Evolutionary conservation across 73 alveolate species (phyloP).

Genomic region (Paramecium tetraurelia): DNA sequence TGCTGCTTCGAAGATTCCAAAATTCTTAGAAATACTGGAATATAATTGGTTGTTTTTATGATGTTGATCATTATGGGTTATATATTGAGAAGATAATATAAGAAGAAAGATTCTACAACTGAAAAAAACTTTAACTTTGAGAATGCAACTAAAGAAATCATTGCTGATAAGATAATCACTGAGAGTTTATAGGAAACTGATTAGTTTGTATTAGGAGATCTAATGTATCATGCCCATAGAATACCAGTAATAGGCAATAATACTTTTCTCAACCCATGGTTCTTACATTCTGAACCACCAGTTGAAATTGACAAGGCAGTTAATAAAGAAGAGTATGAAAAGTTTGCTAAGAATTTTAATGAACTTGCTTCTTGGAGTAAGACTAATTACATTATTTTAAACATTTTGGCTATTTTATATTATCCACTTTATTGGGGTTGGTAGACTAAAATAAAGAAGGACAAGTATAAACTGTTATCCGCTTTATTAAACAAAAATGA

Average conservation of each 20-base stretch:
- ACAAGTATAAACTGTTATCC: background rate
- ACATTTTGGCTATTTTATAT: background rate
- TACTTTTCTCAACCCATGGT: slow-evolving; percentile 25
- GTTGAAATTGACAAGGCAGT: slow-evolving; percentile 25
- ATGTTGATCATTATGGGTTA: background rate
- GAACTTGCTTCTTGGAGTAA: slow-evolving; percentile 12
- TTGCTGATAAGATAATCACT: background rate
- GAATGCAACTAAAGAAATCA: background rate
- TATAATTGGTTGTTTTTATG: background rate
- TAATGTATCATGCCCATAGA: slow-evolving; percentile 40
- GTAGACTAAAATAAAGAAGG: background rate
- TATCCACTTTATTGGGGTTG: slow-evolving; percentile 22
- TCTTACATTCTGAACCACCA: slow-evolving; percentile 23
- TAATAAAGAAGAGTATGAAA: background rate
- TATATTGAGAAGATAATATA: background rate
- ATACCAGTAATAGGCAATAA: slow-evolving; percentile 22
- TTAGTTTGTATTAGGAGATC: background rate
- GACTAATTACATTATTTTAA: background rate
- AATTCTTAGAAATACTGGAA: background rate
- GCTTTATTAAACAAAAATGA: background rate
- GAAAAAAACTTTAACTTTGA: slow-evolving; percentile 39
- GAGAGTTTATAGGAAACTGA: background rate
- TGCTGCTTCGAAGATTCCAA: background rate
- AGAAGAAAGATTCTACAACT: background rate
- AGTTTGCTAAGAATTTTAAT: slow-evolving; percentile 32